phyloP scores from a whole-genome alignment of 23 red algal species.

The Gracilaria domingensis region DNA sequence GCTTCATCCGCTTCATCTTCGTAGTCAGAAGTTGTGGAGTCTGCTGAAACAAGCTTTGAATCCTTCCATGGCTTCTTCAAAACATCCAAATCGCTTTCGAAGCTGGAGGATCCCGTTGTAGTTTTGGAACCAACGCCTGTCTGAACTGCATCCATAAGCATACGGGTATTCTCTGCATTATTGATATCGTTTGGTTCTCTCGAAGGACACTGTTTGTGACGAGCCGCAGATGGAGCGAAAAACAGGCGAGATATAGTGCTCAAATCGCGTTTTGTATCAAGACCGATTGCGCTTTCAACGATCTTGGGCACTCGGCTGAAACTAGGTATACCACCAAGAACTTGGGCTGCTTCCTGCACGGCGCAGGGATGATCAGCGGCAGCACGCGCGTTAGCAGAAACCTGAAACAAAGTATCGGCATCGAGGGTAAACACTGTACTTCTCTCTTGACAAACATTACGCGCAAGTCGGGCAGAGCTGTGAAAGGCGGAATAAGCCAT shows the following conservation, averaged over 20 bases:
- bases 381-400: background rate
- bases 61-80: background rate
- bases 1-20: constrained; percentile 22
- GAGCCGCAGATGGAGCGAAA: background rate
- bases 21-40: constrained; percentile 10
- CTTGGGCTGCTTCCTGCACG: constrained; percentile 50
- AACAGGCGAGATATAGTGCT: constrained; percentile 16
- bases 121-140: background rate
- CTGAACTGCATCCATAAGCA: background rate
- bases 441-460: constrained; percentile 20
- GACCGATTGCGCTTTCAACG: constrained; percentile 42
- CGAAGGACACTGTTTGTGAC: background rate
- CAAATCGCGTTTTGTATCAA: constrained; percentile 17
- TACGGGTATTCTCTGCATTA: background rate
- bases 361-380: constrained; percentile 53
- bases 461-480: constrained; percentile 53
- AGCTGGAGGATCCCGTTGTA: background rate
- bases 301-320: constrained; percentile 48
- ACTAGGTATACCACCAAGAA: constrained; percentile 30
- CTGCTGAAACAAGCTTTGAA: background rate
- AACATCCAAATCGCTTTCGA: background rate
- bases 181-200: constrained; percentile 4
- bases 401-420: constrained; percentile 53
- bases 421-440: constrained; percentile 27
- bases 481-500: constrained; percentile 75